Conservation (phyloP, 2,329 filamentous ascomycete genomes). For the Botryotinia calthae region DNA sequence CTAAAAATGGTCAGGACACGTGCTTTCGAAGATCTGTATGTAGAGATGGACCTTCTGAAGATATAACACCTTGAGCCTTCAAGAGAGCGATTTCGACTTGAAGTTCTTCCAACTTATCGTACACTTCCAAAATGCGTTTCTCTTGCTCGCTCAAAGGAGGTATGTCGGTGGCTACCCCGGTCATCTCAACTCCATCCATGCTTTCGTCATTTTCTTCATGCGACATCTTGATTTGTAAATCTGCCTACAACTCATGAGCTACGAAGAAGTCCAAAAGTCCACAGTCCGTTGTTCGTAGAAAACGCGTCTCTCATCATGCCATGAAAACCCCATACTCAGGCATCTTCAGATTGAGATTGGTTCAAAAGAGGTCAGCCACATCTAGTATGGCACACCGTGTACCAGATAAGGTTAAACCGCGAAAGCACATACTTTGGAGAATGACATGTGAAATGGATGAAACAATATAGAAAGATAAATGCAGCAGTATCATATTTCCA, state of each 20-base stretch:
- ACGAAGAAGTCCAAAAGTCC: background rate
- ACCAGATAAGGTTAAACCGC: background rate
- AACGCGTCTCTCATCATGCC: slow-evolving; percentile 2
- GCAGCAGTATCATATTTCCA: background rate
- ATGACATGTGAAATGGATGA: background rate
- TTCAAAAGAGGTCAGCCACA: slow-evolving; percentile 7
- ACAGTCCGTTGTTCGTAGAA: background rate
- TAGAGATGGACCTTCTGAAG: slow-evolving; percentile 29
- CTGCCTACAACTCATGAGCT: slow-evolving; percentile 1
- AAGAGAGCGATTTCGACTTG: slow-evolving; percentile 70
- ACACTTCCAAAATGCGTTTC: slow-evolving; percentile 62
- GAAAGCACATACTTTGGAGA: background rate
- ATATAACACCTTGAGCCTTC: slow-evolving; percentile 41
- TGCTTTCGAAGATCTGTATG: background rate
- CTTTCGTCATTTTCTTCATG: slow-evolving; percentile 19
- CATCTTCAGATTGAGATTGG: slow-evolving; percentile 8
- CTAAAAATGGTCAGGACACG: slow-evolving; percentile 29
- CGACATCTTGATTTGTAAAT: background rate
- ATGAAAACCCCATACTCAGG: background rate
- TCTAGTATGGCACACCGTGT: slow-evolving; percentile 12
- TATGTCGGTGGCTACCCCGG: slow-evolving; percentile 15
- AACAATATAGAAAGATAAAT: background rate
- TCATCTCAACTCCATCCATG: slow-evolving; percentile 35
- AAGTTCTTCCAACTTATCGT: slow-evolving; percentile 69
- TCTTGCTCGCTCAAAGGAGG: slow-evolving; percentile 65